A percentile compares a stretch with the other conserved stretches of the same genome.
Evolutionary conservation across 2,329 filamentous ascomycete genomes (phyloP).

Genomic region (Aspergillus flavus): DNA sequence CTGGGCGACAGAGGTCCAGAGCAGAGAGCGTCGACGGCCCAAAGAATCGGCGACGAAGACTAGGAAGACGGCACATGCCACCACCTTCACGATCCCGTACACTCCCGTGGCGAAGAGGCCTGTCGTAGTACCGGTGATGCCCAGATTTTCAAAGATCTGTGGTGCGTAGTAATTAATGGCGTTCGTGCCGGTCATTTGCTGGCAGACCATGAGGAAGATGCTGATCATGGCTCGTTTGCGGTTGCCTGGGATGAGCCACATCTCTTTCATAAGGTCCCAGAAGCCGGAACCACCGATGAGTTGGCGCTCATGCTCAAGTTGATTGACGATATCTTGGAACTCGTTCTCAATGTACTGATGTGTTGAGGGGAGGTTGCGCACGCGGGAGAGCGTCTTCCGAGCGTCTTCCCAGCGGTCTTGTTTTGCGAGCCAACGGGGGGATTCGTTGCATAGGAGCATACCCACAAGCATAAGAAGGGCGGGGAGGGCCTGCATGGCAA

Average conservation of each 20-base stretch:
- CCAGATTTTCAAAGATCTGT: conserved; percentile 40
- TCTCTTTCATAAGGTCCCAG: conserved; percentile 65
- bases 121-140: conserved; percentile 38
- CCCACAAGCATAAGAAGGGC: conserved; percentile 62
- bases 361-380: conserved; percentile 57
- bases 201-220: conserved; percentile 46
- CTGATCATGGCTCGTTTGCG: conserved; percentile 58
- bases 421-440: conserved; percentile 68
- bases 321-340: conserved; percentile 61
- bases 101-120: conserved; percentile 45
- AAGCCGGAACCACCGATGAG: conserved; percentile 55
- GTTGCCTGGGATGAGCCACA: conserved; percentile 60
- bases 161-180: conserved; percentile 45
- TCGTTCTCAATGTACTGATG: conserved; percentile 63
- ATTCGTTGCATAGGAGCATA: conserved; percentile 67
- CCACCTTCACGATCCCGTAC: conserved; percentile 42
- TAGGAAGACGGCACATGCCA: conserved; percentile 65
- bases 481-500: conserved; percentile 66
- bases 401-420: conserved; percentile 70
- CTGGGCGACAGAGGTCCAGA: conserved; percentile 67
- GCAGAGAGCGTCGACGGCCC: conserved; percentile 63
- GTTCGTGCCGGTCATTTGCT: conserved; percentile 53
- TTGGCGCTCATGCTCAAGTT: conserved; percentile 64
- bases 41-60: conserved; percentile 70
- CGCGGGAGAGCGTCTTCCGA: conserved; percentile 55